Base-by-base conservation (phyloP, 139 green algal genomes). In the Chlorella sp. region DNA sequence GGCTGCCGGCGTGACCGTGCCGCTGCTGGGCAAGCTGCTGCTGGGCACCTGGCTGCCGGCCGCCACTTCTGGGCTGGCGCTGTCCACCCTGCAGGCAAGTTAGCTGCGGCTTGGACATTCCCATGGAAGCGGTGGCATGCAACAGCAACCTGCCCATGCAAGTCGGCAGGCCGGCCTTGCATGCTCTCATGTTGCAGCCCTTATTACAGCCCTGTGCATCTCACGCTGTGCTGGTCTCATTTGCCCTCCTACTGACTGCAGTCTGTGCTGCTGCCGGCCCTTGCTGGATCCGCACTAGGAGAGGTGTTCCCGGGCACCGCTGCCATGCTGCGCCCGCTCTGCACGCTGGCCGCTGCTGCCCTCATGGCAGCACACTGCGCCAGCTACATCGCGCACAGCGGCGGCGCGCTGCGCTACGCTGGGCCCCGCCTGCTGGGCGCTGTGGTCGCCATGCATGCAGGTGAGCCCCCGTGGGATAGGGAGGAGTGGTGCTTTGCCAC, bases 221-320 rank as follows among this genome's bases (percentile, higher is more conserved):
- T 38, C 21, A 1, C 20, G 26, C 44, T 79, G 13, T 36, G 7
- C 71, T 12, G 30, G 30, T 13, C 20, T 11, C 34, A 15, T 55
- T 23, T 15, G 9, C 21, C 9, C 38, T 34, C 30, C 34, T 38
- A 17, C 4, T 20, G 6, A 13, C 34, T 28, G 0, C 92, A 96
- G 89, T 92, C 97, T 34, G 95, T 98, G 38, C 85, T 98, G 73
- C 81, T 91, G 28, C 95, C 95, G 9, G 91, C 97, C 7, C 44
- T 94, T 28, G 55, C 91, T 0, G 95, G 95, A 21, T 86, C 76
- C 4, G 84, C 88, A 32, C 36, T 95, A 28, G 94, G 94, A 80
- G 86, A 88, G 60, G 25, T 34, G 23, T 93, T 92, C 84, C 94
- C 94, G 17, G 62, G 11, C 0, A 79, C 74, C 0, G 88, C 94